Base-by-base conservation (phyloP, 176 grass and related monocot genomes). In the Leersia perrieri region DNA sequence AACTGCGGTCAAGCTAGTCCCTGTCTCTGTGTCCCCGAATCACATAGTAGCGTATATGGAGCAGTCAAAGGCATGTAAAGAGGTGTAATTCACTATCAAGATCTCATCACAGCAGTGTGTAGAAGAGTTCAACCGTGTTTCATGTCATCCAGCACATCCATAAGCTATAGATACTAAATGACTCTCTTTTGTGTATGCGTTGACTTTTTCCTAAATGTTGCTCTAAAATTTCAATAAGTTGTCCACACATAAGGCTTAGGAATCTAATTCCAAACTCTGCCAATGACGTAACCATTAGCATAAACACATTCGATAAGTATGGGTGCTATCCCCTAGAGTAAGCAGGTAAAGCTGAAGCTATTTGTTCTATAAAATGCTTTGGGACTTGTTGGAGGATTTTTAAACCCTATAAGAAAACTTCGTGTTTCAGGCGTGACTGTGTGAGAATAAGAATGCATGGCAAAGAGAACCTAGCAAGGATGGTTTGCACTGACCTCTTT, bases 401-500 rank as follows among this genome's bases (percentile, higher is more conserved):
- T 3, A 58, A 58, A 58, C 53, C 22, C 53, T 58, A 25, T 16
- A 49, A 58, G 25, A 45, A 58, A 58, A 57, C 53, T 57, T 3
- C 9, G 23, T n/a, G 53, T 57, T n/a, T 23, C 20, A 57, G 78
- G 29, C 23, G 8, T 26, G n/a, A n/a, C n/a, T n/a, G n/a, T n/a
- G n/a, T n/a, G 20, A 40, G 44, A 44, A 16, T 1, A 78, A 66
- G 33, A 44, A 72, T 72, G 40, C 27, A 74, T 14, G 8, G 14
- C 13, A 15, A 74, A 57, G 12, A 39, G 3, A 26, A 40, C 18
- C 13, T 57, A 25, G 71, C 0, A 82, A 77, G 32, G 33, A 11
- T 67, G 15, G 45, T 71, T n/a, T 49, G 14, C 22, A 71, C 78
- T 49, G 20, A 95, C 92, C 96, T 95, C 86, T 98, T 77, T 93